Percentiles rank a stretch among this genome's conserved stretches.
These are phyloP conservation scores for Dendrostoma leiphaemia DNA, from an alignment of 2,329 filamentous ascomycete genomes.

Conservation along the genomic window DNA sequence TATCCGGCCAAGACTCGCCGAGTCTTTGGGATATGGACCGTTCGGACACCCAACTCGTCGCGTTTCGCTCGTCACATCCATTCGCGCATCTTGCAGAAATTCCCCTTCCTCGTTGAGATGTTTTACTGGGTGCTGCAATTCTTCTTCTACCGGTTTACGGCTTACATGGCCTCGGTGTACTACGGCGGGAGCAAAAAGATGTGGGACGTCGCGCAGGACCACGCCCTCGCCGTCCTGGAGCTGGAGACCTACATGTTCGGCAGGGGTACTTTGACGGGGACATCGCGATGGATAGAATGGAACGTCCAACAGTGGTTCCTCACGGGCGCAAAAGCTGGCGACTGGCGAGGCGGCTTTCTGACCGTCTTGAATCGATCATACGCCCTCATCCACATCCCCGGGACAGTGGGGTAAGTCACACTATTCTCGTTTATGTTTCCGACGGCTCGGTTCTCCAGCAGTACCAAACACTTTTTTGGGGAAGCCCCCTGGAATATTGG, in stretches of 20 bases:
- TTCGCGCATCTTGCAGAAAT: slow-evolving; percentile 59
- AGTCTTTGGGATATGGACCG: slow-evolving; percentile 29
- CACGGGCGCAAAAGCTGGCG: slow-evolving; percentile 34
- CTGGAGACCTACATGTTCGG: slow-evolving; percentile 34
- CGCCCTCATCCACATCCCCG: slow-evolving; percentile 49
- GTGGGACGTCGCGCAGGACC: slow-evolving; percentile 43
- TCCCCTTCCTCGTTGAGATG: slow-evolving; percentile 70
- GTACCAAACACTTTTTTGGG: no score
- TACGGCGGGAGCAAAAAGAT: slow-evolving; percentile 43
- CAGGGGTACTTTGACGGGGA: slow-evolving; percentile 22
- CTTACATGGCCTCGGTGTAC: slow-evolving; percentile 46
- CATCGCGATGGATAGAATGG: slow-evolving; percentile 39
- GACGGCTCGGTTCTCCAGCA: no score
- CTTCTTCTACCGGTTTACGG: slow-evolving; percentile 60
- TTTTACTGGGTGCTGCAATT: slow-evolving; percentile 71
- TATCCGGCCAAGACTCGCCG: slow-evolving; percentile 28
- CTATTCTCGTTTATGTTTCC: neutral
- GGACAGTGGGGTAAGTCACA: slow-evolving; percentile 40
- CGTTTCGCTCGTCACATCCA: slow-evolving; percentile 57
- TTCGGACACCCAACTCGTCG: slow-evolving; percentile 53
- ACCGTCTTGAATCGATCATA: slow-evolving; percentile 48
- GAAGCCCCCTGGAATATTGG: no score
- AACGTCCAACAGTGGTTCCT: slow-evolving; percentile 44
- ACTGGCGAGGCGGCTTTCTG: slow-evolving; percentile 32
- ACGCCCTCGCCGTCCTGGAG: slow-evolving; percentile 40